Evolutionary conservation across 2,329 filamentous ascomycete genomes (phyloP).

Genomic region (Fusarium sp.): DNA sequence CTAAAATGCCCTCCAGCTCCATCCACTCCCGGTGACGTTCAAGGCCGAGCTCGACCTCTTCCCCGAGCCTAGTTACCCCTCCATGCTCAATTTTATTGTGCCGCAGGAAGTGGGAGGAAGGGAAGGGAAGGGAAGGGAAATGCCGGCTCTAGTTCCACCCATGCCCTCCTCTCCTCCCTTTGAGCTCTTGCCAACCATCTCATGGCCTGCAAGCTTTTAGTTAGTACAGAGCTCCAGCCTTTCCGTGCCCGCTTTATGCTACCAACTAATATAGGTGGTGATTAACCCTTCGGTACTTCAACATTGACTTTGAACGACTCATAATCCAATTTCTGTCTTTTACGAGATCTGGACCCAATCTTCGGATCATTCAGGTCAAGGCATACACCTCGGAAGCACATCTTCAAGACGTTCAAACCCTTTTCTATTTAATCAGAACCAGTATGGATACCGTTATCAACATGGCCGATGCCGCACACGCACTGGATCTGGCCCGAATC

Average conservation of each 20-base stretch:
- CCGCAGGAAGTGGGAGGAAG: not conserved
- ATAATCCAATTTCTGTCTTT: not conserved
- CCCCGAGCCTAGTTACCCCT: conserved; percentile 18
- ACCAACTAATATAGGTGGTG: not conserved
- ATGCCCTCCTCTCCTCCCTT: not conserved
- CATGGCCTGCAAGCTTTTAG: not conserved
- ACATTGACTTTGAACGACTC: conserved; percentile 15
- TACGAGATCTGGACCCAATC: not conserved
- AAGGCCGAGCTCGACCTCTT: not conserved
- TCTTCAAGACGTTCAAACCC: not conserved
- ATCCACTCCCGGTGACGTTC: conserved; percentile 14
- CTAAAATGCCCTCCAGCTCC: not conserved
- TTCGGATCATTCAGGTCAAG: not conserved
- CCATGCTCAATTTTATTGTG: conserved; percentile 1
- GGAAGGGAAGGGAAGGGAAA: conserved; percentile 4
- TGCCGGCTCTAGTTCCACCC: conserved; percentile 21
- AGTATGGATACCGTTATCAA: conserved; percentile 91
- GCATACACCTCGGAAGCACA: not conserved
- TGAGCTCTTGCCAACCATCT: not conserved
- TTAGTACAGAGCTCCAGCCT: not conserved
- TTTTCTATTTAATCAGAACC: not conserved
- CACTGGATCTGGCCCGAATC: conserved; percentile 89
- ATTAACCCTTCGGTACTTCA: not conserved
- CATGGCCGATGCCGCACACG: conserved; percentile 82
- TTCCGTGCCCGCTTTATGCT: conserved; percentile 5